Evolutionary conservation across 1,284 basidiomycete genomes (phyloP), one percentile per base, ranked within the genome.

Genomic region (Ustilago nuda): DNA sequence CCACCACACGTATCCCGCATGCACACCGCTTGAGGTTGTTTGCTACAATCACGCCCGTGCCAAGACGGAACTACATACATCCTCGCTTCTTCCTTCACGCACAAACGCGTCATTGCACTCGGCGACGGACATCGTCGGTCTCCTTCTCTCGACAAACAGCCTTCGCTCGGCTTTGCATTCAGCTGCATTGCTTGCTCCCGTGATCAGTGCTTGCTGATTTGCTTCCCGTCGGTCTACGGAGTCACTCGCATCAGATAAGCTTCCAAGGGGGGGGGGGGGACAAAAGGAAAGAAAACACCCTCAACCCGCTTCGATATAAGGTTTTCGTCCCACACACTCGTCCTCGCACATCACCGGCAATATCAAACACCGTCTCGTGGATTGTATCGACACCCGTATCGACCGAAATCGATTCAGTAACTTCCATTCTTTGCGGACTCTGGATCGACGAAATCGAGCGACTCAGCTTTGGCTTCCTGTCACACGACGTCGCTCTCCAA

Each of bases 191-290:
- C 19, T 19, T 9, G 46, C 46, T 9, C 13, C 7, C 6, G 23
- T 3, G 23, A 27, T 9, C 19, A 17, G 46, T 48, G 39, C n/a
- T 32, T 50, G 48, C 48, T 30, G 12, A 41, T 8, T 39, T 56
- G 27, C 35, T 51, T 62, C 54, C 61, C 61, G 36, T 62, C 54
- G 45, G 53, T 50, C 53, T 43, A 51, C 61, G 61, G 43, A 62
- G 36, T 33, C 54, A 39, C 1, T 39, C 35, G 41, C 12, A 45
- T 45, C 43, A 8, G 43, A 45, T 45, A 45, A 45, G 19, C 43
- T 45, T 19, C 23, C 23, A 27, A 27, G 23, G 23, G 13, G 3
- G n/a, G 23, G 3, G n/a, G 23, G n/a, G n/a, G n/a, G n/a, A n/a
- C n/a, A n/a, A n/a, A n/a, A 19, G 19, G 19, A 8, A 45, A 19